phyloP scores from a whole-genome alignment of 208 protist genomes.

The Leishmania tarentolae region DNA sequence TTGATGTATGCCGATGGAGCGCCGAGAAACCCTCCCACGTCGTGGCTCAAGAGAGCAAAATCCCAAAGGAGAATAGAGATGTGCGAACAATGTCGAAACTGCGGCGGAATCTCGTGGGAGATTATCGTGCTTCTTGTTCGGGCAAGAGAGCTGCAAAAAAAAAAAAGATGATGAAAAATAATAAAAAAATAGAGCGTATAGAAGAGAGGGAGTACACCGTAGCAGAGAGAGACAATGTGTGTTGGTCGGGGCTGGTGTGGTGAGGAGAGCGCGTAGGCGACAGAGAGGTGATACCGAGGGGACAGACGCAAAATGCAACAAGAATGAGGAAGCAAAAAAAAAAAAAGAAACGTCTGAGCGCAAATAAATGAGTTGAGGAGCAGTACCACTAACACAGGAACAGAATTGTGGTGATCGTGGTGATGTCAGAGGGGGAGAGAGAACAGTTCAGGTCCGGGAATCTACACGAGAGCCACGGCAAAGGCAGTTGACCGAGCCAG shows the following conservation, averaged over 20 bases:
- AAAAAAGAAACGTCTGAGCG: neutral
- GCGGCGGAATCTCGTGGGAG: neutral
- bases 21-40: neutral
- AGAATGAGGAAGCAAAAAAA: neutral
- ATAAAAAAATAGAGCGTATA: neutral
- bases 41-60: neutral
- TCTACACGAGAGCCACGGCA: neutral
- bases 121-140: neutral
- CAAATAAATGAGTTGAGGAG: neutral
- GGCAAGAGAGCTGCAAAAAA: neutral
- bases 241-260: neutral
- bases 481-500: neutral
- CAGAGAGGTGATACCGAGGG: no score
- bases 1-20: neutral
- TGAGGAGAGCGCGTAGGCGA: neutral
- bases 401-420: neutral
- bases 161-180: no score
- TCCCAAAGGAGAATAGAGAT: neutral
- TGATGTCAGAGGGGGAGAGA: neutral
- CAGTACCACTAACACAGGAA: neutral
- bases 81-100: neutral
- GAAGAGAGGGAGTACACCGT: neutral
- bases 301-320: neutral
- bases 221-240: neutral
- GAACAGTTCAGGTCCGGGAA: neutral